Conservation (phyloP, 2,329 filamentous ascomycete species). For the Aspergillus persii region DNA sequence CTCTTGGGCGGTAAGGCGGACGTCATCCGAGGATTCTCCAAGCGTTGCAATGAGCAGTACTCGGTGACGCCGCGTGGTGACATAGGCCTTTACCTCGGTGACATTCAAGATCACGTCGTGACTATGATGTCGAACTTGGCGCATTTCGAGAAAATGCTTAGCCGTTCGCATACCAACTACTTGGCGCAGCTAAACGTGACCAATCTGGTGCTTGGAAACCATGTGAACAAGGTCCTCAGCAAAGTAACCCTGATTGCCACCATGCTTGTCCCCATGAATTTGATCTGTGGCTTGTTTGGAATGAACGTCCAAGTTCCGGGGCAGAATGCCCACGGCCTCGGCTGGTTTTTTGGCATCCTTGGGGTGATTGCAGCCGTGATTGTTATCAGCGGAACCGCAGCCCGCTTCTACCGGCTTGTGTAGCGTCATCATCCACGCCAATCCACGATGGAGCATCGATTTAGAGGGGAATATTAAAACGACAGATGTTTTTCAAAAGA, state of each 20-base stretch:
- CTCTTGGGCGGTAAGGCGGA: slow-evolving; percentile 97
- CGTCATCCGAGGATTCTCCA: slow-evolving; percentile 94
- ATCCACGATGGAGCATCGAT: no score
- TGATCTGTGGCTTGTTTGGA: slow-evolving; percentile 66
- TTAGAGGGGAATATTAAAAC: no score
- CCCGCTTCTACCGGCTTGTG: slow-evolving; percentile 43
- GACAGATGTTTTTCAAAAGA: no score
- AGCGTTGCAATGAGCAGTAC: slow-evolving; percentile 98
- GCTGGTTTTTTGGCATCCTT: slow-evolving; percentile 52
- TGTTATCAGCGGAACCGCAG: slow-evolving; percentile 36
- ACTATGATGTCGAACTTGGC: slow-evolving; percentile 97
- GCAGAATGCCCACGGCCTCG: slow-evolving; percentile 30
- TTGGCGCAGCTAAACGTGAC: slow-evolving; percentile 91
- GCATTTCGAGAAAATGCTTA: slow-evolving; percentile 97
- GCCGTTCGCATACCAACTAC: slow-evolving; percentile 91
- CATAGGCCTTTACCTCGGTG: slow-evolving; percentile 91
- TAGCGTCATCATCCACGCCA: slow-evolving; percentile 17
- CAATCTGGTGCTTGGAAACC: slow-evolving; percentile 82
- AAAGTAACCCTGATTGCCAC: slow-evolving; percentile 95
- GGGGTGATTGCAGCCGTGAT: slow-evolving; percentile 46
- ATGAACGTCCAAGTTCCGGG: slow-evolving; percentile 53
- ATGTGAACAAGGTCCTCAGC: slow-evolving; percentile 83
- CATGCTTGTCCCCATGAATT: slow-evolving; percentile 91
- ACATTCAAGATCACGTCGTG: slow-evolving; percentile 98
- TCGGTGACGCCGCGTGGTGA: slow-evolving; percentile 93